Evolutionary conservation across 345 rosid species (phyloP), one percentile per base, ranked within the genome.

Genomic region (Garcia nutans): DNA sequence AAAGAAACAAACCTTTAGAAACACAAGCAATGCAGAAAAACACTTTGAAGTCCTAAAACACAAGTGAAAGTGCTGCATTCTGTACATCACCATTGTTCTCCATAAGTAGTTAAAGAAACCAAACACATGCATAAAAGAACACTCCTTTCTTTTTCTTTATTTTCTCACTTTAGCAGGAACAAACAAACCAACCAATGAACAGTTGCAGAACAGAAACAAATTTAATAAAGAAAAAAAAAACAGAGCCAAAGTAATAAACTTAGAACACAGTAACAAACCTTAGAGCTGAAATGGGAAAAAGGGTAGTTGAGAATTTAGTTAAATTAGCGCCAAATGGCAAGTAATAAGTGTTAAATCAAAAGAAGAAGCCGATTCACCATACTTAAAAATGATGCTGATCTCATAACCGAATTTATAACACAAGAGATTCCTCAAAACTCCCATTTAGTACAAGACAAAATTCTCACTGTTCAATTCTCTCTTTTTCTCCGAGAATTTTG

Each of bases 351-450:
- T 28, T 1, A 37, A 20, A 37, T 37, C 6, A 37, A 62, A 59
- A 20, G 50, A n/a, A 52, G 78, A 70, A 66, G 74, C 74, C 76
- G 72, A 63, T 63, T 26, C 71, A 56, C 81, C 84, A 70, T 58
- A 7, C 19, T 10, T 15, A 1, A 28, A n/a, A 77, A 75, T 58
- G 78, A 12, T 22, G 67, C 41, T 71, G 78, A 73, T 26, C 26
- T 79, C 74, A 57, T 22, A 2, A 17, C 57, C 22, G 84, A 76
- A 85, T 85, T 80, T 85, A 85, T 69, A 85, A 78, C 22, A 59
- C 31, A n/a, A n/a, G 0, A 67, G 85, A 73, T 82, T 73, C 86
- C 11, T 23, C 23, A 60, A 24, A 17, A 67, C 47, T 62, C 67
- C 76, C 76, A 57, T 1, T 8, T n/a, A 64, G 59, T 55, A 78